Percentiles rank a stretch among this genome's conserved stretches.
phyloP scores from a whole-genome alignment of 306 rosid species.

The Rubus idaeus region DNA sequence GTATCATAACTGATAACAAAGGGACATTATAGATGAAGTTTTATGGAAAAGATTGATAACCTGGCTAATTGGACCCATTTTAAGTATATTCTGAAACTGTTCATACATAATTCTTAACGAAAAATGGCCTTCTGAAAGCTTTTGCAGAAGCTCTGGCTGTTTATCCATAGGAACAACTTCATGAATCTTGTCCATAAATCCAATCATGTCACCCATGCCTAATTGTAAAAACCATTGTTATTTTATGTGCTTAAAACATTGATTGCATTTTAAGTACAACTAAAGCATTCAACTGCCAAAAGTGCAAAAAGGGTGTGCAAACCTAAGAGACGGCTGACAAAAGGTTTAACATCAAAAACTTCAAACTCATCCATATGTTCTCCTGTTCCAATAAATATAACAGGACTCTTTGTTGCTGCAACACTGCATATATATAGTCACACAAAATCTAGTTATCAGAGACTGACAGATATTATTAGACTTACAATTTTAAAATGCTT shows the following conservation, averaged over 20 bases:
- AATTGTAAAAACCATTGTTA: too few species aligned
- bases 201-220: constrained; percentile 90
- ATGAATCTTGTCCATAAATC: constrained; percentile 81
- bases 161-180: constrained; percentile 96
- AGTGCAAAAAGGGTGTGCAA: too few species aligned
- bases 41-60: constrained; percentile 21
- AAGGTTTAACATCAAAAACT: constrained; percentile 80
- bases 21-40: too few species aligned
- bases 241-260: too few species aligned
- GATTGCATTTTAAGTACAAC: too few species aligned
- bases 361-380: constrained; percentile 90
- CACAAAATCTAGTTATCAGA: too few species aligned
- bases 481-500: too few species aligned
- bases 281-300: too few species aligned
- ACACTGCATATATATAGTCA: constrained; percentile 19
- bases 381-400: constrained; percentile 81
- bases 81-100: constrained; percentile 72
- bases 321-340: constrained; percentile 71
- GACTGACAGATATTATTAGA: too few species aligned
- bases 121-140: constrained; percentile 79
- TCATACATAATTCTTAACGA: constrained; percentile 85
- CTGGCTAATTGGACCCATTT: constrained; percentile 80
- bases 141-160: constrained; percentile 85
- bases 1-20: too few species aligned
- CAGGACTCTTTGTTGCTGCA: constrained; percentile 90